Evolutionary conservation across 1,139 yeast genomes (phyloP).

Genomic region (Sugiyamaella paludigena): DNA sequence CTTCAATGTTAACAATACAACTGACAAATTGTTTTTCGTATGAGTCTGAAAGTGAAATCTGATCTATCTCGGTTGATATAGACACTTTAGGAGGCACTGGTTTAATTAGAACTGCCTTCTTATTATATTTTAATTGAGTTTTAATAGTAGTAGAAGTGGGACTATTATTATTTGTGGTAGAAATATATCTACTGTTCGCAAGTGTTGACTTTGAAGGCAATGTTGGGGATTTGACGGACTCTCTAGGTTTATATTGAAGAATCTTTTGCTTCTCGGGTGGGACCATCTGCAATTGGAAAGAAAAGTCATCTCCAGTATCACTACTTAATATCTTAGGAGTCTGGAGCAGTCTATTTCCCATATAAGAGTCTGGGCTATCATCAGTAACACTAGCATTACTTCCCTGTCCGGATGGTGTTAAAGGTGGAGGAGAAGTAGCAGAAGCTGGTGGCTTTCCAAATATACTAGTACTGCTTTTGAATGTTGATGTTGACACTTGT

Average conservation of each 20-base stretch:
- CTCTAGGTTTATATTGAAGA: neutral
- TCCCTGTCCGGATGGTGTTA: slow-evolving; percentile 8
- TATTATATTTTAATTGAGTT: slow-evolving; percentile 6
- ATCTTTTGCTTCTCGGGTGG: neutral
- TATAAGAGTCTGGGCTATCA: slow-evolving; percentile 2
- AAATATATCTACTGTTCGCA: neutral
- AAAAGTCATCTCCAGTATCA: neutral
- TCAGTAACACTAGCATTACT: slow-evolving; percentile 4
- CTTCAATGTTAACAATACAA: slow-evolving; percentile 20
- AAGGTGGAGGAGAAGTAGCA: slow-evolving; percentile 4
- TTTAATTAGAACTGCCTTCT: slow-evolving; percentile 10
- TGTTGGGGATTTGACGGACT: neutral
- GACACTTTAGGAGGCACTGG: slow-evolving; percentile 18
- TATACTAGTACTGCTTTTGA: neutral
- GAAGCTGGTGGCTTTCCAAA: slow-evolving; percentile 1
- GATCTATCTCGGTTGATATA: slow-evolving; percentile 23
- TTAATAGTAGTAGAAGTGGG: slow-evolving; percentile 10
- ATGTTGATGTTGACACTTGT: neutral
- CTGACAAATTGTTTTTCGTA: slow-evolving; percentile 16
- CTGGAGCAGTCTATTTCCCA: neutral
- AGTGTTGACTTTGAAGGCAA: neutral
- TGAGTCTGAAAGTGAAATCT: slow-evolving; percentile 12
- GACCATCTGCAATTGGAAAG: neutral
- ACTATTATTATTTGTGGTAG: slow-evolving; percentile 1
- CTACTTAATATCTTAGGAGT: neutral